These are phyloP conservation scores for Ustilaginoidea virens DNA, from an alignment of 2,329 filamentous ascomycete species.

Conservation along the genomic window DNA sequence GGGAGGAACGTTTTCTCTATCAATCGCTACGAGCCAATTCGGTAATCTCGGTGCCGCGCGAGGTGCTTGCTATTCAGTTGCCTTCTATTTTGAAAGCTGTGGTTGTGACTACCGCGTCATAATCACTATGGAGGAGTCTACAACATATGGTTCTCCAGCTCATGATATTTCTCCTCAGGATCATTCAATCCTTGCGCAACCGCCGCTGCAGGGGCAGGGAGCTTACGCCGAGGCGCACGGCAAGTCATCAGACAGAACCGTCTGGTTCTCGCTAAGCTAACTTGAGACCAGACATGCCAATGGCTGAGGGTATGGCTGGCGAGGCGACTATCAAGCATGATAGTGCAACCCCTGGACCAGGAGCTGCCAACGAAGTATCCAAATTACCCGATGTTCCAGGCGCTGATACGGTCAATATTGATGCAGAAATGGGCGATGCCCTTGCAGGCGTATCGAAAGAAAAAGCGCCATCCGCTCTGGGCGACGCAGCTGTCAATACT, in stretches of 20 bases:
- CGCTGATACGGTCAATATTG: slow-evolving; percentile 44
- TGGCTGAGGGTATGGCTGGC: slow-evolving; percentile 35
- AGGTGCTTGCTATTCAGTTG: no score
- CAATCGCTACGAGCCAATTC: no score
- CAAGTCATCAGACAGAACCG: no score
- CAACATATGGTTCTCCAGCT: slow-evolving; percentile 41
- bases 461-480: slow-evolving; percentile 27
- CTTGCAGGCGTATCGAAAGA: slow-evolving; percentile 34
- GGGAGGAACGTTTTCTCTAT: no score
- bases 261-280: no score
- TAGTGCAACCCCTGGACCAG: slow-evolving; percentile 41
- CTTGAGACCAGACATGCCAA: slow-evolving; percentile 39
- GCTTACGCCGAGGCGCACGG: slow-evolving; percentile 19
- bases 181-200: slow-evolving; percentile 41
- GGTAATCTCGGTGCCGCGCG: no score
- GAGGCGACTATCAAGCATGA: slow-evolving; percentile 45
- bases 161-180: slow-evolving; percentile 39
- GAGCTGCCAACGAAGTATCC: slow-evolving; percentile 42
- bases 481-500: slow-evolving; percentile 29
- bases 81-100: no score
- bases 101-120: no score
- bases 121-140: slow-evolving; percentile 45
- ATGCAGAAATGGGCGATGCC: slow-evolving; percentile 69
- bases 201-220: slow-evolving; percentile 31
- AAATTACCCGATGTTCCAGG: slow-evolving; percentile 49